Evolutionary conservation across 805 yeast species (phyloP), one percentile per base, ranked within the genome.

Genomic region (Saccharomycopsis sp.): DNA sequence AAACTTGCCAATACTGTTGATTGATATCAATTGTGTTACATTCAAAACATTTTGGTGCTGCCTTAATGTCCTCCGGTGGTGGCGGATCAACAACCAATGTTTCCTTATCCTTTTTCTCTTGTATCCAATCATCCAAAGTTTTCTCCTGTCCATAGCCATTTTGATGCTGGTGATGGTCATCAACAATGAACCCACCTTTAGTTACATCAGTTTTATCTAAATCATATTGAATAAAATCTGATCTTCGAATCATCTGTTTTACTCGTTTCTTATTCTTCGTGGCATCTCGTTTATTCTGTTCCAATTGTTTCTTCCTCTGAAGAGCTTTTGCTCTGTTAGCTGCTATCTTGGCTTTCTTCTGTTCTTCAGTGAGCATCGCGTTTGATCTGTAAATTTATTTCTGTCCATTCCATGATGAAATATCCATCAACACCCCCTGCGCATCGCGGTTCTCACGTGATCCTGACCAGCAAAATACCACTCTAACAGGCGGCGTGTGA

Each of bases 121-220:
- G 77, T 50, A 72, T 70, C 79, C 82, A 74, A 29, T 75, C 77
- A 17, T 72, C 79, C 16, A 75, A 58, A 1, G 75, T 64, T 51
- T 66, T 66, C 9, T 63, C 65, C 20, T 31, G 7, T 7, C 19
- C 19, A 32, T 56, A 56, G 38, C 56, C 44, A 38, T 56, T 19
- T 40, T 61, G 44, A 43, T 34, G 24, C 53, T 56, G 44, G 39
- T 57, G 59, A 47, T 53, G 64, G 53, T 65, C 71, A 11, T 70
- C 75, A 1, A 65, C 58, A 51, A 89, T 67, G 58, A 80, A 89
- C 19, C 99, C 99, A 54, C 97, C 97, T 56, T 75, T 73, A 1
- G 83, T 68, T 55, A 93, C 96, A 51, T 77, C 75, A 87, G 94
- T 84, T n/a, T 87, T 83, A 2, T 97, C 75, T 53, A 93, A 75